Base-by-base conservation (phyloP, 2,329 filamentous ascomycete species). In the Neofusicoccum sp. region DNA sequence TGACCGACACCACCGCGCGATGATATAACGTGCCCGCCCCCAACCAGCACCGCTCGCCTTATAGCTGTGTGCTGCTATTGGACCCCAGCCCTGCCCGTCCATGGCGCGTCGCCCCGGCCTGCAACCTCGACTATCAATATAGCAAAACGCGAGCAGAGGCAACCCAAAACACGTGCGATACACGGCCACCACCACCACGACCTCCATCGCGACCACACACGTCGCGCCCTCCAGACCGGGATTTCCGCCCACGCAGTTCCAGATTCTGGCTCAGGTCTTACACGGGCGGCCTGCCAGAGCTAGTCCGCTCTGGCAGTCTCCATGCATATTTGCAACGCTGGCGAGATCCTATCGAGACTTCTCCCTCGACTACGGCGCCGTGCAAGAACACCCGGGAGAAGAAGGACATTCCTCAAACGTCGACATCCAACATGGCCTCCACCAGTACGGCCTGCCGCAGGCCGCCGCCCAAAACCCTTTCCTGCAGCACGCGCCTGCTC, bases 281-380 rank as follows among this genome's bases (percentile, higher is more conserved):
- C 72, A 72, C 73, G 75, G 59, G 78, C 76, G 72, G 76, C 75
- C 77, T 80, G 78, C 78, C 77, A 78, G 78, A 79, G 78, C 77
- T 74, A 76, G 73, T 70, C 76, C 76, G 78, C 78, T 80, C 78
- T 79, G 78, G 79, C 78, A 80, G 79, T 78, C 77, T 79, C 76
- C 74, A 80, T 79, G 77, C 78, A 77, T 76, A 78, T 73, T 79
- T 73, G 79, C 79, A 79, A 80, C 74, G 73, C 79, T 82, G 79
- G 79, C 79, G 77, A 77, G 72, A 69, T 71, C 78, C 74, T 70
- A 74, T 72, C 74, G 78, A 75, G 78, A 78, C 71, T 77, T 75
- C 69, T 75, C 74, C 73, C 78, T 80, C 76, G 76, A 79, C 74
- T 80, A 80, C 76, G 70, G 67, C 67, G 39, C 36, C 34, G 74